A percentile compares a stretch with the other conserved stretches of the same genome.
These are phyloP conservation scores for Poa pratensis DNA, from an alignment of 176 grass and related monocot species.

Conservation along the genomic window DNA sequence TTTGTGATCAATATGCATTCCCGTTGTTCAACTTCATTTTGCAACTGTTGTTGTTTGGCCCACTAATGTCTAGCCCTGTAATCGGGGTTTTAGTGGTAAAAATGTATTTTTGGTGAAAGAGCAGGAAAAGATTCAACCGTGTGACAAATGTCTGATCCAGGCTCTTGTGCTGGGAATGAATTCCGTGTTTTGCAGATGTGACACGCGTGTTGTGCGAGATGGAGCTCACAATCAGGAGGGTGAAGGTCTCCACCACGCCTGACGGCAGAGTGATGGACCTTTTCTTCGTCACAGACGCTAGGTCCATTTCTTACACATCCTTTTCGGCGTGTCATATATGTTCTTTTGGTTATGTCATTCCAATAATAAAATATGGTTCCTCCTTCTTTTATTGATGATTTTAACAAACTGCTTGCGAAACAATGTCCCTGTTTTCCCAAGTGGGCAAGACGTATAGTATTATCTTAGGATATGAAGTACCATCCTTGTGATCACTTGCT, in stretches of 20 bases:
- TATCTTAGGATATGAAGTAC: not conserved
- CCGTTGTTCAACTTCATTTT: not conserved
- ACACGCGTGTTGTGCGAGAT: slow-evolving; percentile 67
- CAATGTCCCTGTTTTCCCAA: not conserved
- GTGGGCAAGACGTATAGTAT: not conserved
- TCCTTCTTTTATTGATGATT: not conserved
- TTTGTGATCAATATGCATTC: not conserved
- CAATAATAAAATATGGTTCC: not conserved
- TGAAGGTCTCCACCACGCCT: slow-evolving; percentile 87
- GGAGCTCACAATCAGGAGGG: slow-evolving; percentile 77
- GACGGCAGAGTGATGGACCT: slow-evolving; percentile 79
- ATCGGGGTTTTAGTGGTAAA: not conserved
- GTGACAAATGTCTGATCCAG: not conserved
- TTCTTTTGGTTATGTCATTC: slow-evolving; percentile 8
- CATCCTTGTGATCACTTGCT: not conserved
- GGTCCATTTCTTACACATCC: slow-evolving; percentile 47
- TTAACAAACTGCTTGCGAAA: not conserved
- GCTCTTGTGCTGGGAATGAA: slow-evolving; percentile 36
- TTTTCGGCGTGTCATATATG: not conserved
- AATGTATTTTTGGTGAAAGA: not conserved
- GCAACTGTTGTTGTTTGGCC: not conserved
- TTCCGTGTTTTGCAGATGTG: slow-evolving; percentile 63
- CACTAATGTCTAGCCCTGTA: not conserved
- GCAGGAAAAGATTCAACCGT: not conserved
- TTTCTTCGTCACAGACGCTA: slow-evolving; percentile 86